These are phyloP conservation scores for Colletotrichum somersetense DNA, from an alignment of 2,329 filamentous ascomycete genomes.

Conservation along the genomic window DNA sequence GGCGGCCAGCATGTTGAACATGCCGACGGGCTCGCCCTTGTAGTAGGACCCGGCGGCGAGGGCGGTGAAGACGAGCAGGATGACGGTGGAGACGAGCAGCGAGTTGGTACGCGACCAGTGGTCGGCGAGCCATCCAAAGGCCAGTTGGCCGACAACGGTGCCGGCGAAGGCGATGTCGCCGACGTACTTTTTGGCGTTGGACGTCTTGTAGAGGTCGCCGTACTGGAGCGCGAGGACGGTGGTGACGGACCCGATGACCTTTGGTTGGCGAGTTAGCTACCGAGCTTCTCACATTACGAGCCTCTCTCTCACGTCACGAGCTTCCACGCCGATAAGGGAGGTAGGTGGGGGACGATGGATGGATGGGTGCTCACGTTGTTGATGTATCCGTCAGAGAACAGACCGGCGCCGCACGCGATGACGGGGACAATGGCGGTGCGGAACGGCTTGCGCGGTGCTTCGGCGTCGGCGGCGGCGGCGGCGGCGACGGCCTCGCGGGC, in stretches of 20 bases:
- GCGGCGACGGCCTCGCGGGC: conserved; percentile 2
- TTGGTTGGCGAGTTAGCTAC: no score
- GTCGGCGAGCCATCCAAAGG: conserved; percentile 86
- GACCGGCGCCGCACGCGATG: conserved; percentile 88
- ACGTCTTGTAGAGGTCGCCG: conserved; percentile 74
- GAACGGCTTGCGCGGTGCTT: conserved; percentile 29
- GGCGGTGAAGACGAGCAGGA: conserved; percentile 87
- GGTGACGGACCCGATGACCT: conserved; percentile 88
- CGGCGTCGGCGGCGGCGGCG: neutral
- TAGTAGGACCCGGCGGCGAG: conserved; percentile 83
- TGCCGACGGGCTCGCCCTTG: conserved; percentile 74
- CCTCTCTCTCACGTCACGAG: no score
- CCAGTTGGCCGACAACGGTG: conserved; percentile 83
- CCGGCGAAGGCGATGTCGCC: conserved; percentile 87
- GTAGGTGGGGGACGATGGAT: no score
- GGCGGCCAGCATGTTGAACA: conserved; percentile 82
- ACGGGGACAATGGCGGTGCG: conserved; percentile 67
- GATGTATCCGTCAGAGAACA: conserved; percentile 93
- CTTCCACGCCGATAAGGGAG: no score
- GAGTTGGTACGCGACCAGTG: conserved; percentile 88
- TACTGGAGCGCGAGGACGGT: conserved; percentile 81
- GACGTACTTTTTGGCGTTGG: conserved; percentile 79
- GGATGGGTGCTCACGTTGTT: conserved; percentile 73
- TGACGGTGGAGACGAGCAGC: conserved; percentile 82
- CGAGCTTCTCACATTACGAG: no score